phyloP scores from a whole-genome alignment of 768 basidiomycete species.

The Leccinum longicurvipes region DNA sequence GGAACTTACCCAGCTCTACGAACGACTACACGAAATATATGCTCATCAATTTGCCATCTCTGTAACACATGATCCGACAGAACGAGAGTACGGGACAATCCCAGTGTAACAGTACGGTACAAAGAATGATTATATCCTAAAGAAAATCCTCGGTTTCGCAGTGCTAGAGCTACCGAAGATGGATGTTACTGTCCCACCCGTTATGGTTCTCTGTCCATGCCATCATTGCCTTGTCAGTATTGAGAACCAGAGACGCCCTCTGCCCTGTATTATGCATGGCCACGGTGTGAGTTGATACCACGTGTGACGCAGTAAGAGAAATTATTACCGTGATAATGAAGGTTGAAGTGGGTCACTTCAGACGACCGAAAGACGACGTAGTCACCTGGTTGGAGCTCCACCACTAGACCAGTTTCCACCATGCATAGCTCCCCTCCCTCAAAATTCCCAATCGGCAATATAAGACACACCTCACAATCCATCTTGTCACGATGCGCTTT shows the following conservation, averaged over 20 bases:
- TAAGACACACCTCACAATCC: neutral
- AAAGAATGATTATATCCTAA: too few relatives aligned
- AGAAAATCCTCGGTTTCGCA: too few relatives aligned
- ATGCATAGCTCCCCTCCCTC: neutral
- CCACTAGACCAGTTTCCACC: neutral
- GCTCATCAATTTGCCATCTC: slow-evolving; percentile 78
- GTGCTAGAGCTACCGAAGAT: too few relatives aligned
- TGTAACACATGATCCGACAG: slow-evolving; percentile 95
- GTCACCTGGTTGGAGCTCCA: neutral
- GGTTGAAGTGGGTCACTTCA: neutral
- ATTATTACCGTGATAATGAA: neutral
- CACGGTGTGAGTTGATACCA: too few relatives aligned
- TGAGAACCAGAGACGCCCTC: too few relatives aligned
- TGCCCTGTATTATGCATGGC: too few relatives aligned
- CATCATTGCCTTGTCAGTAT: too few relatives aligned
- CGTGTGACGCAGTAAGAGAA: too few relatives aligned
- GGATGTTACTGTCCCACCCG: too few relatives aligned
- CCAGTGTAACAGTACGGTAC: slow-evolving; percentile 99
- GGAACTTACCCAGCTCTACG: slow-evolving; percentile 56
- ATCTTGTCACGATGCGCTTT: neutral
- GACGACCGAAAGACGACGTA: neutral
- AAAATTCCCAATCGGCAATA: neutral
- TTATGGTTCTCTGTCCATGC: too few relatives aligned
- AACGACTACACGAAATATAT: slow-evolving; percentile 88
- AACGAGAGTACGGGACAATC: slow-evolving; percentile 93